Conservation (phyloP, 2,329 filamentous ascomycete genomes). For the Volutella citrinella region DNA sequence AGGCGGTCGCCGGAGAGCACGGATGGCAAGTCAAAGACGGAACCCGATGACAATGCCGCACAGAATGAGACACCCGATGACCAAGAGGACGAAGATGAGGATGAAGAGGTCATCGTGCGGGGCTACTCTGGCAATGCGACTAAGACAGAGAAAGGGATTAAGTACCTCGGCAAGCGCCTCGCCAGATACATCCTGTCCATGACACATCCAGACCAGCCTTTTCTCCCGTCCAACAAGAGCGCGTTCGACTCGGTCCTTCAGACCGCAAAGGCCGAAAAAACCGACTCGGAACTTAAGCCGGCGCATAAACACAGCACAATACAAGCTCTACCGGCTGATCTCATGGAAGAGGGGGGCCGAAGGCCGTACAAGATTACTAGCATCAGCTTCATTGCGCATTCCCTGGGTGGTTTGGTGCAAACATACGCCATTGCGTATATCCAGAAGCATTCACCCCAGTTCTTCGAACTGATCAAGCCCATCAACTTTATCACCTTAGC, state of each 20-base stretch:
- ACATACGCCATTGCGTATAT: slow-evolving; percentile 96
- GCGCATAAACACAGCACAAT: slow-evolving; percentile 62
- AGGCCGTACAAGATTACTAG: slow-evolving; percentile 82
- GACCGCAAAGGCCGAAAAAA: slow-evolving; percentile 39
- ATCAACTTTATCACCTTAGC: slow-evolving; percentile 89
- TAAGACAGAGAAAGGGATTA: slow-evolving; percentile 90
- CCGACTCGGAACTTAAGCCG: slow-evolving; percentile 44
- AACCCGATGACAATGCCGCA: slow-evolving; percentile 10
- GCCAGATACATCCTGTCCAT: slow-evolving; percentile 87
- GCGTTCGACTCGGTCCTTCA: slow-evolving; percentile 41
- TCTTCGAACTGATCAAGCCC: slow-evolving; percentile 82
- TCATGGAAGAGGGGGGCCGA: slow-evolving; percentile 32
- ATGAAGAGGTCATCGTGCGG: slow-evolving; percentile 83
- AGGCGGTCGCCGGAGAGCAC: slow-evolving; percentile 8
- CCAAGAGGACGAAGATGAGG: slow-evolving; percentile 59
- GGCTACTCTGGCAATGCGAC: slow-evolving; percentile 89
- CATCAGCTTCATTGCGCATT: slow-evolving; percentile 93
- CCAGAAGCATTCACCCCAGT: slow-evolving; percentile 88
- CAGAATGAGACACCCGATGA: slow-evolving; percentile 20
- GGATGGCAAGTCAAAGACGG: slow-evolving; percentile 10
- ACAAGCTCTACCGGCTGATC: slow-evolving; percentile 54
- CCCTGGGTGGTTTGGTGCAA: slow-evolving; percentile 83
- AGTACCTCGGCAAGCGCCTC: slow-evolving; percentile 91
- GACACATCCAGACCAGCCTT: slow-evolving; percentile 93
- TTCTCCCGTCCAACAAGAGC: slow-evolving; percentile 61